Conservation (phyloP, 2,329 filamentous ascomycete genomes). For the Xylariaceae sp. region DNA sequence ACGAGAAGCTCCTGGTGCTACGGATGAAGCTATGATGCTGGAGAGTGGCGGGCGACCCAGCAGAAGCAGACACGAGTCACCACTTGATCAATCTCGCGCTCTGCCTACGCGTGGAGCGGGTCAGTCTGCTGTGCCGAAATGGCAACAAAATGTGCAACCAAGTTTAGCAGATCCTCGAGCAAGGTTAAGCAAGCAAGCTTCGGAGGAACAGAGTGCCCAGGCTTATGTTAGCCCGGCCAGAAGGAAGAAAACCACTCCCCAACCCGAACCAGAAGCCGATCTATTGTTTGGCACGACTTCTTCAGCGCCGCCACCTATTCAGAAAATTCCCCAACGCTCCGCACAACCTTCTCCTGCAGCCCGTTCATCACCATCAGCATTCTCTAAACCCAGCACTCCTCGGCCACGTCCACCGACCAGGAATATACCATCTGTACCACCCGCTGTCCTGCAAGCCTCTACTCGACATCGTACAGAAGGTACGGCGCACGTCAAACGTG, state of each 20-base stretch:
- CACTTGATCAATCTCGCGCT: conserved; percentile 49
- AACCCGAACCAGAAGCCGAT: conserved; percentile 44
- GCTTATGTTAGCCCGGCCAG: conserved; percentile 85
- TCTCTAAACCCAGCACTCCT: conserved; percentile 41
- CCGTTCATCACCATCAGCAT: conserved; percentile 36
- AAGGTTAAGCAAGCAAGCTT: conserved; percentile 66
- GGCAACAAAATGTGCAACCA: conserved; percentile 52
- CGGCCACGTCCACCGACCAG: conserved; percentile 46
- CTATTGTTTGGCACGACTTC: conserved; percentile 62
- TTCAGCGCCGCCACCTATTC: conserved; percentile 31
- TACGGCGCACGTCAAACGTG: conserved; percentile 86
- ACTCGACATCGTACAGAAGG: conserved; percentile 75
- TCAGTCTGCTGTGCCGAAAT: conserved; percentile 49
- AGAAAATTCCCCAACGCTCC: conserved; percentile 18
- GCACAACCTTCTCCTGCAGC: conserved; percentile 35
- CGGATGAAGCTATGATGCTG: conserved; percentile 75
- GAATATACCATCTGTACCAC: conserved; percentile 62
- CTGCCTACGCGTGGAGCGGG: conserved; percentile 40
- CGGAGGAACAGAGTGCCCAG: conserved; percentile 76
- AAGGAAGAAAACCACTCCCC: conserved; percentile 63
- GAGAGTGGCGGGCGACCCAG: conserved; percentile 62
- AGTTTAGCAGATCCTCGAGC: conserved; percentile 47
- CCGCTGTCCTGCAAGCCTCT: conserved; percentile 68
- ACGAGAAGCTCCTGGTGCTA: conserved; percentile 41
- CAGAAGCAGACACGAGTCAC: conserved; percentile 25